phyloP scores from a whole-genome alignment of 2,329 filamentous ascomycete genomes.

The Ascosphaera apis region DNA sequence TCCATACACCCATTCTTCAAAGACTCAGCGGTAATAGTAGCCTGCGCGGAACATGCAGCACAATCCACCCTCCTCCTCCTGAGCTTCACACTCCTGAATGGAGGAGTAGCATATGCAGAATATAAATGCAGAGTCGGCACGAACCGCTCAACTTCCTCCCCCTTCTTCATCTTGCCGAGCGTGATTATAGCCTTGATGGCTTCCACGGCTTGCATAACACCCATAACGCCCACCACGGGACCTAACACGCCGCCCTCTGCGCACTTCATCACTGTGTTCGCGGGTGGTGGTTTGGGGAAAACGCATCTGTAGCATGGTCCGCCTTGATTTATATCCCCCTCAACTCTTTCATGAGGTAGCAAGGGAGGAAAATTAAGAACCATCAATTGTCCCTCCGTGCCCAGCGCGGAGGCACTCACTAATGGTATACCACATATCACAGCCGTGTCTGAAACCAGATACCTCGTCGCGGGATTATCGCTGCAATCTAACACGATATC shows the following conservation, averaged over 20 bases:
- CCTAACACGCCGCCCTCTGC: conserved; percentile 85
- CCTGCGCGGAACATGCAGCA: conserved; percentile 46
- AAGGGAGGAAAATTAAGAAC: conserved; percentile 61
- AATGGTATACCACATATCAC: conserved; percentile 58
- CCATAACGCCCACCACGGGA: conserved; percentile 82
- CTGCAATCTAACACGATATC: conserved; percentile 86
- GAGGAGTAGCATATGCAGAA: conserved; percentile 19
- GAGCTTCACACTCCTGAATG: conserved; percentile 55
- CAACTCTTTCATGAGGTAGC: too few species aligned
- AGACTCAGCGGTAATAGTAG: conserved; percentile 38
- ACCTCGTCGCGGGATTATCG: conserved; percentile 75
- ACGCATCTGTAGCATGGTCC: conserved; percentile 88
- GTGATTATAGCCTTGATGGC: conserved; percentile 28
- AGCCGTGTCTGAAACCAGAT: conserved; percentile 77
- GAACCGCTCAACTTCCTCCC: conserved; percentile 8
- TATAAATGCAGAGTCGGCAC: conserved; percentile 19
- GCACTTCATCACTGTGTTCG: conserved; percentile 61
- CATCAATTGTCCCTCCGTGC: conserved; percentile 74
- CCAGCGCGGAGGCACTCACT: conserved; percentile 71
- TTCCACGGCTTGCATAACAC: conserved; percentile 74
- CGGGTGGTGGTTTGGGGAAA: conserved; percentile 68
- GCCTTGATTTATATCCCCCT: conserved; percentile 31
- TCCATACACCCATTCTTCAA: conserved; percentile 46
- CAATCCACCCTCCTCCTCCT: conserved; percentile 46
- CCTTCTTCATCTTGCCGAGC: conserved; percentile 6